These are phyloP conservation scores for Eutrema japonicum DNA, from an alignment of 345 rosid genomes.

Conservation along the genomic window DNA sequence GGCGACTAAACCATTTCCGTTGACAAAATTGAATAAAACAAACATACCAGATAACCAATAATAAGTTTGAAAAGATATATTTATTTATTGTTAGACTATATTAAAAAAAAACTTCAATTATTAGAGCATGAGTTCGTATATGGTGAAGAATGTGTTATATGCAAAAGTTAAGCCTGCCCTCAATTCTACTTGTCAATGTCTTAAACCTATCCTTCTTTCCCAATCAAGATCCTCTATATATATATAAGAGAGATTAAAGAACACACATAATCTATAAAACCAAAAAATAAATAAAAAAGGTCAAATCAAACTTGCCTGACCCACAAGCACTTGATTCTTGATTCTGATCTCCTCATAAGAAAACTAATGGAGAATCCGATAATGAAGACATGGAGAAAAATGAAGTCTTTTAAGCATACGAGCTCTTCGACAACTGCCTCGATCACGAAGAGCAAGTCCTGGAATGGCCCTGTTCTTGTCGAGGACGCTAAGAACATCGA, in stretches of 20 bases:
- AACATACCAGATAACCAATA: conserved; percentile 31
- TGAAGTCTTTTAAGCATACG: conserved; percentile 50
- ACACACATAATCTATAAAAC: background rate
- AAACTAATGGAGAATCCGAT: conserved; percentile 55
- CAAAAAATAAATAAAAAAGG: background rate
- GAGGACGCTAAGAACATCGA: conserved; percentile 14
- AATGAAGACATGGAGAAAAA: conserved; percentile 62
- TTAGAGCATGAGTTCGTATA: conserved; percentile 22
- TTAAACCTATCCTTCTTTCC: conserved; percentile 19
- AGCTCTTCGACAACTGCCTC: conserved; percentile 11
- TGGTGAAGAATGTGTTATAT: conserved; percentile 35
- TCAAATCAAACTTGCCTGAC: conserved; percentile 24
- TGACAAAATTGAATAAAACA: conserved; percentile 43
- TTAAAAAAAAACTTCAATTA: conserved; percentile 9
- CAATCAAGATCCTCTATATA: conserved; percentile 27
- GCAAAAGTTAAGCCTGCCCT: conserved; percentile 32
- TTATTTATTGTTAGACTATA: conserved; percentile 3
- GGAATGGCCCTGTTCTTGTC: conserved; percentile 31
- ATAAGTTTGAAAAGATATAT: conserved; percentile 25
- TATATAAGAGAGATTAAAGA: conserved; percentile 26
- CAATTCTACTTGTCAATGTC: conserved; percentile 24
- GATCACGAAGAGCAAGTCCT: conserved; percentile 59
- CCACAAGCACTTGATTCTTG: conserved; percentile 5
- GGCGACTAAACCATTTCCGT: conserved; percentile 27
- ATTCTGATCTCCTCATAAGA: conserved; percentile 27